Conservation (phyloP, 148 eudicot genomes). For the Dianthus caryophyllus region DNA sequence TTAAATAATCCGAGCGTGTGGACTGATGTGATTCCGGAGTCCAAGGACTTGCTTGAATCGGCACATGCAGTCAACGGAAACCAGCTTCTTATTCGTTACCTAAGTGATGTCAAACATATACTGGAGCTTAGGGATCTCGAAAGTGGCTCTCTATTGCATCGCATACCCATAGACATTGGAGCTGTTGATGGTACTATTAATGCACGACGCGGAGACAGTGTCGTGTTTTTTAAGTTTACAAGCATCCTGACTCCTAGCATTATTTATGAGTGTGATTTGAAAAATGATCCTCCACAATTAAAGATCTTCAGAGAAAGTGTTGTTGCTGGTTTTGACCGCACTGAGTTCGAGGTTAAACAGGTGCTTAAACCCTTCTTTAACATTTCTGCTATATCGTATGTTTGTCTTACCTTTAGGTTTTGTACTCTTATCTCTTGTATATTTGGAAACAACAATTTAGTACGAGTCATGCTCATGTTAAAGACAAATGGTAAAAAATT, state of each 20-base stretch:
- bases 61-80: conserved; percentile 63
- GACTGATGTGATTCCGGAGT: conserved; percentile 68
- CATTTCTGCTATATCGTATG: too few relatives aligned
- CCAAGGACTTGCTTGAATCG: conserved; percentile 85
- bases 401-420: too few relatives aligned
- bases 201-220: conserved; percentile 56
- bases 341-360: conserved; percentile 69
- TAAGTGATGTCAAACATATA: too few relatives aligned
- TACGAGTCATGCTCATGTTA: not conserved
- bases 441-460: not conserved
- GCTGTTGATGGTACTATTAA: too few relatives aligned
- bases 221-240: conserved; percentile 61
- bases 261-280: conserved; percentile 65
- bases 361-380: conserved; percentile 25
- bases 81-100: too few relatives aligned
- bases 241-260: conserved; percentile 87
- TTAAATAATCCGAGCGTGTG: conserved; percentile 61
- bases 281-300: conserved; percentile 46
- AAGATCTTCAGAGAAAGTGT: conserved; percentile 69
- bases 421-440: too few relatives aligned
- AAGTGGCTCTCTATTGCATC: too few relatives aligned
- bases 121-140: too few relatives aligned
- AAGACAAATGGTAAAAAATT: not conserved
- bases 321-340: conserved; percentile 78
- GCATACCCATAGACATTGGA: too few relatives aligned